Percentiles rank a stretch among this genome's conserved stretches.
Evolutionary conservation across 2,329 filamentous ascomycete species (phyloP).

Genomic region (Stagonosporopsis cucurbitacearum): DNA sequence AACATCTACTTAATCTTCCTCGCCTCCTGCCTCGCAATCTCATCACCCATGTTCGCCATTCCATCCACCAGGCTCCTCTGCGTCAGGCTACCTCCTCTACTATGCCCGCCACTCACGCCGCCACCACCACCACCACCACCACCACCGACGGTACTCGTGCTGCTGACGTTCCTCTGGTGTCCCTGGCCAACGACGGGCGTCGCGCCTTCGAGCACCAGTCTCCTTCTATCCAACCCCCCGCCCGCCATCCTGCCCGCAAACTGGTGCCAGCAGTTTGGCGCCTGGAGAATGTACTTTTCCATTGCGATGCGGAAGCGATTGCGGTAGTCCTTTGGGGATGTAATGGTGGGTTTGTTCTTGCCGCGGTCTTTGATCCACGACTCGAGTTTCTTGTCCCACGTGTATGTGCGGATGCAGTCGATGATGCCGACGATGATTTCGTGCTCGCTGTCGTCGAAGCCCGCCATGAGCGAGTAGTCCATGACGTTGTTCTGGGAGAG

Average conservation of each 20-base stretch:
- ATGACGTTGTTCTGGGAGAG: conserved; percentile 95
- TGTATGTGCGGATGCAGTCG: conserved; percentile 95
- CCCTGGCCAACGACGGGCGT: conserved; percentile 11
- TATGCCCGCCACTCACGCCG: conserved; percentile 9
- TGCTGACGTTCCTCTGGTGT: conserved; percentile 27
- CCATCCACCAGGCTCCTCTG: conserved; percentile 3
- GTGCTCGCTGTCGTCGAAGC: conserved; percentile 86
- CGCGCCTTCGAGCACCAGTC: conserved; percentile 20
- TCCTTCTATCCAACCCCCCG: conserved; percentile 26
- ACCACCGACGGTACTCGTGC: conserved; percentile 17
- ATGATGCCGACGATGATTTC: conserved; percentile 98
- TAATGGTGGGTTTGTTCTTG: conserved; percentile 87
- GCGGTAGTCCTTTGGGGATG: conserved; percentile 96
- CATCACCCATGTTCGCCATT: conserved; percentile 6
- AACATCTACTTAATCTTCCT: conserved; percentile 12
- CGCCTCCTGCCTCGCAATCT: conserved; percentile 9
- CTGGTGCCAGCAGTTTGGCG: conserved; percentile 78
- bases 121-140: background rate
- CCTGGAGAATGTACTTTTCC: conserved; percentile 83
- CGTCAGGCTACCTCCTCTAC: conserved; percentile 8
- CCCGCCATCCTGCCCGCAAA: conserved; percentile 53
- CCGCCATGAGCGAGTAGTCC: conserved; percentile 99
- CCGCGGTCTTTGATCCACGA: conserved; percentile 99
- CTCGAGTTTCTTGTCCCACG: conserved; percentile 99
- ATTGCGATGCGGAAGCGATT: conserved; percentile 95